These are phyloP conservation scores for Cubamyces sp. DNA, from an alignment of 768 basidiomycete genomes.

Conservation along the genomic window DNA sequence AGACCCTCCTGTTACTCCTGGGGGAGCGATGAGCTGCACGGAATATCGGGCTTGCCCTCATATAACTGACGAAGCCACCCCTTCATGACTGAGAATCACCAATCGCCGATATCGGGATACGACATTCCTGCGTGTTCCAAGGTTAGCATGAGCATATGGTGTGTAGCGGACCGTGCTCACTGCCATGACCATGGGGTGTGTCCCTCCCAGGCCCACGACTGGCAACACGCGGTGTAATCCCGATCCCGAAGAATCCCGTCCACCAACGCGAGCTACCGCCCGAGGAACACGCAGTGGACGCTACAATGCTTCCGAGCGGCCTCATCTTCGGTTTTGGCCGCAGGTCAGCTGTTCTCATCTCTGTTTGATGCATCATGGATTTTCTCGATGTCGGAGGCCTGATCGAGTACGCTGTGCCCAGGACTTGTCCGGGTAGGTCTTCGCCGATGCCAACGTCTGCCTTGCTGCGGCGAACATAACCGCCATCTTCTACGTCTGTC, in stretches of 20 bases:
- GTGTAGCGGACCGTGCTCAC: background rate
- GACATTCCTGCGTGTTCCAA: conserved; percentile 32
- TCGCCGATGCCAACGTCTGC: conserved; percentile 53
- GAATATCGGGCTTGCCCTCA: too few relatives aligned
- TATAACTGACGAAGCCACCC: conserved; percentile 27
- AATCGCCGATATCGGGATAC: conserved; percentile 28
- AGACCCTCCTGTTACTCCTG: too few relatives aligned
- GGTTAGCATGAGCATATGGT: conserved; percentile 31
- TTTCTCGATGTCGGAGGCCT: background rate
- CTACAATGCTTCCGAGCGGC: conserved; percentile 9
- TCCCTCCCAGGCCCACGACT: conserved; percentile 28
- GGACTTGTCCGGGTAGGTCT: conserved; percentile 56
- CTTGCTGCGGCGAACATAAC: conserved; percentile 47
- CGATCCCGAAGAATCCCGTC: conserved; percentile 50
- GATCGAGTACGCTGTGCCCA: conserved; percentile 19
- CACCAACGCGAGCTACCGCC: conserved; percentile 43
- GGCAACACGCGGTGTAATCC: conserved; percentile 36
- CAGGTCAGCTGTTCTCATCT: conserved; percentile 6
- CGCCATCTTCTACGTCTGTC: conserved; percentile 48
- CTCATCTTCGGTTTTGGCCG: conserved; percentile 26
- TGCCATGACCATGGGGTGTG: background rate
- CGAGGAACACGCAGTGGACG: background rate
- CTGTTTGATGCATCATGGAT: background rate
- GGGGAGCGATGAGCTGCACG: too few relatives aligned
- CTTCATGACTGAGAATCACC: conserved; percentile 23